These are phyloP conservation scores for Magnaporthiopsis poae DNA, from an alignment of 2,329 filamentous ascomycete species.

Conservation along the genomic window DNA sequence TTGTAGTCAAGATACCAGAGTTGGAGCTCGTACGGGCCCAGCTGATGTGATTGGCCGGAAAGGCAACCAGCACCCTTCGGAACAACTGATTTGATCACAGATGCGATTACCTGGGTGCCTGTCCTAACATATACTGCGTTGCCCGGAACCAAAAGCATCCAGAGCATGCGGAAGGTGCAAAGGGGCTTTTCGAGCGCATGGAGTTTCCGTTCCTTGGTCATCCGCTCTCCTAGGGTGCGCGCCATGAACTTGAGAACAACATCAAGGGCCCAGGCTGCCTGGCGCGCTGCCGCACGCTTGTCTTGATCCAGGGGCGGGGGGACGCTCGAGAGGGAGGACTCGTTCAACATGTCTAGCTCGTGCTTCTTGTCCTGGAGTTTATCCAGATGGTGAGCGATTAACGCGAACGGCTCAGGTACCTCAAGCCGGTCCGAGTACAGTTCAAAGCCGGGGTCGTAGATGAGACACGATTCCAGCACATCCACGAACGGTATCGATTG, in stretches of 20 bases:
- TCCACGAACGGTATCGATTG: neutral
- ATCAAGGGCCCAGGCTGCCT: neutral
- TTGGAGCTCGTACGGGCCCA: neutral
- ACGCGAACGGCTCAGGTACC: neutral
- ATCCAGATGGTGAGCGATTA: neutral
- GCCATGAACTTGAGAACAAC: neutral
- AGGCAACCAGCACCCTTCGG: neutral
- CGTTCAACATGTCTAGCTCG: neutral
- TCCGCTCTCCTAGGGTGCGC: neutral
- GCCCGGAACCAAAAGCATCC: slow-evolving; percentile 2
- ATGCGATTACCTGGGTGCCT: neutral
- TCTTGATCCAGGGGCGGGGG: neutral
- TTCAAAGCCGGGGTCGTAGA: neutral
- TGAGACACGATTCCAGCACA: neutral
- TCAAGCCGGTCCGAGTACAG: neutral
- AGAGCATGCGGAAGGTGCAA: slow-evolving; percentile 6
- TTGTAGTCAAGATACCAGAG: slow-evolving; percentile 5
- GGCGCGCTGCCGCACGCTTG: neutral
- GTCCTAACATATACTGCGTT: neutral
- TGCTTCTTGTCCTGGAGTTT: neutral
- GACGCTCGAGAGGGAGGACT: too few relatives aligned
- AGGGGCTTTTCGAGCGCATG: neutral
- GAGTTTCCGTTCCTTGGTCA: neutral
- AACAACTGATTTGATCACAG: neutral
- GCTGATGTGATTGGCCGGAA: neutral